Evolutionary conservation across 257 asterid genomes (phyloP).

Genomic region (Solanum ossicruentum): DNA sequence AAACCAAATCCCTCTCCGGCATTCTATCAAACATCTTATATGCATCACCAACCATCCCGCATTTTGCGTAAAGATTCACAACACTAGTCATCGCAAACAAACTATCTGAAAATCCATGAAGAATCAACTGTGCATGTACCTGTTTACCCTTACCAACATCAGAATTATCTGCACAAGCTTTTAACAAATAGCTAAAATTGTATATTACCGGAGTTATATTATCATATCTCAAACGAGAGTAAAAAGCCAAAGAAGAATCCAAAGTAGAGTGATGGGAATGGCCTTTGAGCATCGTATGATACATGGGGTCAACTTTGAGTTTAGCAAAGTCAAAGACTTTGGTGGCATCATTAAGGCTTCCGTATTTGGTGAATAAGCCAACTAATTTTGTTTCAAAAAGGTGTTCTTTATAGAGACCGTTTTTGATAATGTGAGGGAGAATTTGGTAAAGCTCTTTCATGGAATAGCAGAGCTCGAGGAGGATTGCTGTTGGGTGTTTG

Average conservation of each 20-base stretch:
- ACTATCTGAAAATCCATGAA: slow-evolving; percentile 43
- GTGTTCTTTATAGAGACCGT: slow-evolving; percentile 59
- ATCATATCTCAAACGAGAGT: slow-evolving; percentile 44
- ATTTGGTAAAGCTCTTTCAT: slow-evolving; percentile 61
- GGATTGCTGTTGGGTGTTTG: slow-evolving; percentile 74
- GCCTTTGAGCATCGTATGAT: slow-evolving; percentile 73
- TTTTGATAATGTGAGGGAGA: slow-evolving; percentile 62
- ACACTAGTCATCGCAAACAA: slow-evolving; percentile 51
- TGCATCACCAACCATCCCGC: slow-evolving; percentile 52
- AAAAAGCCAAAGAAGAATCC: slow-evolving; percentile 40
- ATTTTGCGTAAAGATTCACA: slow-evolving; percentile 61
- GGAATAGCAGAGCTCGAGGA: slow-evolving; percentile 65
- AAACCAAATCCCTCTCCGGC: slow-evolving; percentile 71
- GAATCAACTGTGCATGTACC: slow-evolving; percentile 66
- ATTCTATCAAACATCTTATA: slow-evolving; percentile 76
- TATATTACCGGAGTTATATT: slow-evolving; percentile 49
- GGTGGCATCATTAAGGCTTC: slow-evolving; percentile 54
- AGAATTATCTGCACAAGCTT: slow-evolving; percentile 48
- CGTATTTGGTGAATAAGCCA: slow-evolving; percentile 68
- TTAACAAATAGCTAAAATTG: slow-evolving; percentile 48
- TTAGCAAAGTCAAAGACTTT: slow-evolving; percentile 55
- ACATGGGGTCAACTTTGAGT: slow-evolving; percentile 52
- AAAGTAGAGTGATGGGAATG: slow-evolving; percentile 27
- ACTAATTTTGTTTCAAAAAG: slow-evolving; percentile 73
- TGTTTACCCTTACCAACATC: slow-evolving; percentile 48